These are phyloP conservation scores for Dunaliella salina DNA, from an alignment of 163 green algal species.

Conservation along the genomic window DNA sequence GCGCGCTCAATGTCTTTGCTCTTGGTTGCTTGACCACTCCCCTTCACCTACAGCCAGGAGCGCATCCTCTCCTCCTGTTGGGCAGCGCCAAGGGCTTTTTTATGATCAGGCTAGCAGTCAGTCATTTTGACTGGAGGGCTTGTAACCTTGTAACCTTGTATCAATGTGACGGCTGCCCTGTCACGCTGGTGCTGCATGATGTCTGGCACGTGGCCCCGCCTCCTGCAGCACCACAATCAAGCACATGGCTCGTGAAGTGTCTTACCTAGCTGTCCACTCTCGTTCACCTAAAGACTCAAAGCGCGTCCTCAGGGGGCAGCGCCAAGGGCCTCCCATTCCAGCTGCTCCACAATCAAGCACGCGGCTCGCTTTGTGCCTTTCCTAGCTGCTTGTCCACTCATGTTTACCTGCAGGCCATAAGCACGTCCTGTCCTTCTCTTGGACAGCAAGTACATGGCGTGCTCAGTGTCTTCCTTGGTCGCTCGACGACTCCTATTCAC, in stretches of 20 bases:
- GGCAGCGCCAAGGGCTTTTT: background rate
- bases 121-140: too few relatives aligned
- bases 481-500: background rate
- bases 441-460: background rate
- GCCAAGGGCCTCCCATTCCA: background rate
- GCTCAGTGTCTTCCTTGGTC: background rate
- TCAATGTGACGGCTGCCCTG: too few relatives aligned
- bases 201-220: too few relatives aligned
- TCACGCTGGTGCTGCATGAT: too few relatives aligned
- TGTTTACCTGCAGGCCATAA: background rate
- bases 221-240: too few relatives aligned
- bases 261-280: too few relatives aligned
- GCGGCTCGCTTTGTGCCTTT: too few relatives aligned
- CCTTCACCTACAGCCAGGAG: background rate
- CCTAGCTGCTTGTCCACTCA: background rate
- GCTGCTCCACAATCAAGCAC: too few relatives aligned
- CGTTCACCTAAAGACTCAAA: background rate
- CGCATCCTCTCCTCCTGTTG: background rate
- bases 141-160: too few relatives aligned
- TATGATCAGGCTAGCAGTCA: too few relatives aligned
- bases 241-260: too few relatives aligned
- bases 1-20: background rate
- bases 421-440: background rate
- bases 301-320: background rate
- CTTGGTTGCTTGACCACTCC: background rate